These are phyloP conservation scores for Pichia gijzeniarum DNA, from an alignment of 805 yeast genomes.

Conservation along the genomic window DNA sequence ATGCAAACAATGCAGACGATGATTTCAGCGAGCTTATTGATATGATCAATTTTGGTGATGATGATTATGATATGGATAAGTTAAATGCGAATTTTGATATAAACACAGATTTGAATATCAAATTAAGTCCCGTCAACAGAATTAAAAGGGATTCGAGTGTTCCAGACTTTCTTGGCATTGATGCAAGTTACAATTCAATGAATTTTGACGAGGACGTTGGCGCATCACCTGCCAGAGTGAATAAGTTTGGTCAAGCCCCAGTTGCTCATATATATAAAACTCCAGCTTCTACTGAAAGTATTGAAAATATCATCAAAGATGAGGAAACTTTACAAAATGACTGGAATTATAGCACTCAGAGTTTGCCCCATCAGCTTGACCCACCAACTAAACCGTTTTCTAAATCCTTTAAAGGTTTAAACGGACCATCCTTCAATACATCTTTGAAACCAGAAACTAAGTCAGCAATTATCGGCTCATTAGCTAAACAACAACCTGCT, in stretches of 20 bases:
- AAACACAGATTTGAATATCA: slow-evolving; percentile 8
- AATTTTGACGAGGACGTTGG: slow-evolving; percentile 3
- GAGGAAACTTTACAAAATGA: slow-evolving; percentile 11
- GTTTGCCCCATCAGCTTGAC: slow-evolving; percentile 8
- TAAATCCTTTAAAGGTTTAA: slow-evolving; percentile 57
- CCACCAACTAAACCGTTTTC: slow-evolving; percentile 26
- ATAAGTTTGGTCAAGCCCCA: not conserved
- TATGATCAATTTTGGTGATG: slow-evolving; percentile 27
- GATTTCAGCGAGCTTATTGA: slow-evolving; percentile 27
- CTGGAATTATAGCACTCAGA: not conserved
- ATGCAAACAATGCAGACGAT: not conserved
- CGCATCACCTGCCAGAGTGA: no score
- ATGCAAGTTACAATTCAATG: slow-evolving; percentile 5
- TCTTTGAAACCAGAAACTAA: slow-evolving; percentile 23
- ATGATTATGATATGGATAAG: slow-evolving; percentile 16
- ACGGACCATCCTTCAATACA: slow-evolving; percentile 46
- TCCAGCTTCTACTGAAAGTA: slow-evolving; percentile 11
- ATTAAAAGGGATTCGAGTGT: slow-evolving; percentile 8
- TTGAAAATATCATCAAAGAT: slow-evolving; percentile 11
- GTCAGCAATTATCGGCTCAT: slow-evolving; percentile 26
- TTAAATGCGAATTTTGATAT: slow-evolving; percentile 24
- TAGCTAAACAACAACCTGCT: slow-evolving; percentile 10
- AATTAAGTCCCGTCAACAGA: slow-evolving; percentile 10
- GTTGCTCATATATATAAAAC: not conserved
- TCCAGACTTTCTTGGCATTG: slow-evolving; percentile 14